Evolutionary conservation across 352 stramenopile species (phyloP), one percentile per base, ranked within the genome.

Genomic region (Phytopythium sindhum): DNA sequence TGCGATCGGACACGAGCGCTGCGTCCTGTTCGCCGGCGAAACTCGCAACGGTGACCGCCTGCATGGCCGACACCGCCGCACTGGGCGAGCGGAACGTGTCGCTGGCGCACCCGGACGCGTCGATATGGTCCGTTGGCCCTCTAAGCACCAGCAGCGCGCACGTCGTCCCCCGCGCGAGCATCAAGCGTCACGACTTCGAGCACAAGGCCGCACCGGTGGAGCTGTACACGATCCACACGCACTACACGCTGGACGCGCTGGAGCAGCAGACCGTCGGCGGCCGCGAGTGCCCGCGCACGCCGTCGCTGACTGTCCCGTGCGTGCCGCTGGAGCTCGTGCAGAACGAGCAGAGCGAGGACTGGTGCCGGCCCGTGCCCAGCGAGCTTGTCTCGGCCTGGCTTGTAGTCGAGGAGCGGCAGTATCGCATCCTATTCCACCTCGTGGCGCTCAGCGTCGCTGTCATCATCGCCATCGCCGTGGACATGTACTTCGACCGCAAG

Each of bases 401-500:
- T 11, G 52, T 45, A 1, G 61, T 74, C 26, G 66, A 79, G 23
- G 58, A 76, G 37, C 51, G 54, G 29, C 65, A 76, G 57, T 66
- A 68, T 35, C 47, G 73, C 56, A 64, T 50, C 26, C 61, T 79
- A 19, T 50, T 68, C 24, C 73, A 64, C 31, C 57, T 76, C 10
- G 65, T 79, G 33, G 47, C 73, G n/a, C 41, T 79, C 35, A 66
- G 68, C 1, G 50, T 64, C 10, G 63, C 68, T 9, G 68, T 75
- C 26, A 56, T 79, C 14, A 29, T 77, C 8, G 63, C 61, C 11
- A 63, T 79, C 7, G 63, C 66, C 4, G 33, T 77, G 10, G 69
- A 79, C 50, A 56, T 79, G 0, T 76, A 77, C 50, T 66, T 64
- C 3, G 63, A 74, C 39, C 66, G 66, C 31, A 74, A 74, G 44